Percentiles rank a stretch among this genome's conserved stretches.
These are phyloP conservation scores for Chlamydomonas sp. DNA, from an alignment of 139 green algal genomes.

Conservation along the genomic window DNA sequence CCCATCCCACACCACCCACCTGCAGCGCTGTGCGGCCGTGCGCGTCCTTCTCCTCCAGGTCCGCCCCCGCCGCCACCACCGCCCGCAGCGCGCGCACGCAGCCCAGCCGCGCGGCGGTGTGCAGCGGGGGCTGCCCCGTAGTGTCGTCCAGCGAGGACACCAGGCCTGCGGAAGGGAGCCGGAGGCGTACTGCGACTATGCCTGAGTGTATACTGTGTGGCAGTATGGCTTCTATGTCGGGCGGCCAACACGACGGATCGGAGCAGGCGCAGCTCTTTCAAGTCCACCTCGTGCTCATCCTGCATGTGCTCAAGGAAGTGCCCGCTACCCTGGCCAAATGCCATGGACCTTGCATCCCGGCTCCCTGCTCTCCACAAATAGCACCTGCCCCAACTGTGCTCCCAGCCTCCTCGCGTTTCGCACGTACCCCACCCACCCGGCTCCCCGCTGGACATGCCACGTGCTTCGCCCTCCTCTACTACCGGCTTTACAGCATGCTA, in stretches of 20 bases:
- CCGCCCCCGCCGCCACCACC: conserved; percentile 32
- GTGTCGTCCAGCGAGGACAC: neutral
- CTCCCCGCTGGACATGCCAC: no score
- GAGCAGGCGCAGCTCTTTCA: neutral
- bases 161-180: neutral
- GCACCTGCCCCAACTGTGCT: no score
- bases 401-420: no score
- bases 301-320: no score
- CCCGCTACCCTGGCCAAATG: no score
- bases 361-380: no score
- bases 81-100: conserved; percentile 11
- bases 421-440: no score
- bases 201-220: no score
- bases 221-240: neutral
- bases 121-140: conserved; percentile 39
- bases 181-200: no score
- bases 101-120: conserved; percentile 19
- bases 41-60: conserved; percentile 33
- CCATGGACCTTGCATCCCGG: no score
- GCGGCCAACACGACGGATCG: neutral
- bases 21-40: conserved; percentile 37
- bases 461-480: neutral
- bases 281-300: no score
- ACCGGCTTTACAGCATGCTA: no score
- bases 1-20: neutral